Percentiles rank a stretch among this genome's conserved stretches.
Conservation (phyloP, 2,329 filamentous ascomycete genomes). For the Diatrype stigma region DNA sequence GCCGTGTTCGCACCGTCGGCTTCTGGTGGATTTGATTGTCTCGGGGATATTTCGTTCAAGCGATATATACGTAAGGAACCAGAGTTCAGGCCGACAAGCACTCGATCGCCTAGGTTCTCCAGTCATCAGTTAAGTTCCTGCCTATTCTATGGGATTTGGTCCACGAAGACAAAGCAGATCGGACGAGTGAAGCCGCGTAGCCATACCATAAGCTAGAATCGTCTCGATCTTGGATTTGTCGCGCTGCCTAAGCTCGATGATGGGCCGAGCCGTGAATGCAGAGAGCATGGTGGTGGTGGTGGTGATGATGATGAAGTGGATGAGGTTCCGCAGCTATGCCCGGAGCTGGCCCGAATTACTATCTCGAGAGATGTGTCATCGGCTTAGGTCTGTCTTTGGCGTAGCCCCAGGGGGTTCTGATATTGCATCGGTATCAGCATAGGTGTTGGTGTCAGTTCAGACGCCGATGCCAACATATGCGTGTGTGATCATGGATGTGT, state of each 20-base stretch:
- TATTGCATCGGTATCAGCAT: background rate
- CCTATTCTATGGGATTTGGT: too few relatives aligned
- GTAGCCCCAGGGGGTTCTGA: too few relatives aligned
- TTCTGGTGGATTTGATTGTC: conserved; percentile 12
- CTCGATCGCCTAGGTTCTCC: conserved; percentile 64
- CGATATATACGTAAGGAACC: conserved; percentile 88
- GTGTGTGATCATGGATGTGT: too few relatives aligned
- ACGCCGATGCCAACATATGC: too few relatives aligned
- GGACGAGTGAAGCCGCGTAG: conserved; percentile 3
- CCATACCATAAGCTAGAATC: conserved; percentile 81
- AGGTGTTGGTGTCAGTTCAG: too few relatives aligned
- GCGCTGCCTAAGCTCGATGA: conserved; percentile 92
- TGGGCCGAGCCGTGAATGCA: conserved; percentile 91
- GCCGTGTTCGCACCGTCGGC: conserved; percentile 1
- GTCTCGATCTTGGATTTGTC: conserved; percentile 98
- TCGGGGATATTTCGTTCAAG: conserved; percentile 62
- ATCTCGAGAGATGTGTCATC: background rate
- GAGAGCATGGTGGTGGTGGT: conserved; percentile 70
- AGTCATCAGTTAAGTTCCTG: too few relatives aligned
- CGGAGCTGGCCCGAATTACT: background rate
- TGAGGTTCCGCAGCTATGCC: conserved; percentile 3
- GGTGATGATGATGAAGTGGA: conserved; percentile 26
- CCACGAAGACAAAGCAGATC: background rate
- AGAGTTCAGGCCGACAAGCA: conserved; percentile 88
- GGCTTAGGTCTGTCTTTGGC: background rate